Evolutionary conservation across 257 asterid genomes (phyloP).

Genomic region (Phtheirospermum japonicum): DNA sequence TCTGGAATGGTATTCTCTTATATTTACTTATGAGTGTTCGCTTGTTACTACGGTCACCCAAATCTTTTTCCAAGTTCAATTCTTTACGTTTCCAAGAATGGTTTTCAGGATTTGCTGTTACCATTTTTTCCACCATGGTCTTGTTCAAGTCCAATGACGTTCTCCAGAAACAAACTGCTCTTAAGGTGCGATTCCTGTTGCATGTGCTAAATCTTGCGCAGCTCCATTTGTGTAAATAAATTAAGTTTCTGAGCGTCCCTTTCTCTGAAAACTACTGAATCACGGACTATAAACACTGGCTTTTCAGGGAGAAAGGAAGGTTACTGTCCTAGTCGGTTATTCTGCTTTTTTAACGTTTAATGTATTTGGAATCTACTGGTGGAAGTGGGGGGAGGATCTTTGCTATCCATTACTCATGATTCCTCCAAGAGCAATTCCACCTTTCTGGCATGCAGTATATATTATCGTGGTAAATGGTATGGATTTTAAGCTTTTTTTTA

Average conservation of each 20-base stretch:
- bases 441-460: conserved; percentile 88
- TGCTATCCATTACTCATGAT: conserved; percentile 70
- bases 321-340: conserved; percentile 58
- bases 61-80: conserved; percentile 1
- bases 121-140: conserved; percentile 72
- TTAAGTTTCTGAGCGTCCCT: conserved; percentile 8
- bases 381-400: conserved; percentile 62
- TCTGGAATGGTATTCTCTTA: background rate
- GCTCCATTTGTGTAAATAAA: conserved; percentile 15
- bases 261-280: conserved; percentile 18
- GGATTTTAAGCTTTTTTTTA: conserved; percentile 25
- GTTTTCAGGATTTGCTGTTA: conserved; percentile 68
- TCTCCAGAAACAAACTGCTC: conserved; percentile 89
- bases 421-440: conserved; percentile 84
- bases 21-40: conserved; percentile 11
- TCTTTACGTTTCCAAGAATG: conserved; percentile 20
- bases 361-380: conserved; percentile 76
- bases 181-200: conserved; percentile 54
- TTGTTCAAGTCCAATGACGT: conserved; percentile 86
- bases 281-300: conserved; percentile 14
- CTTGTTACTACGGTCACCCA: conserved; percentile 4
- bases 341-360: conserved; percentile 57
- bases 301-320: conserved; percentile 87
- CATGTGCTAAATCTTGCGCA: conserved; percentile 23
- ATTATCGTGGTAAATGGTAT: conserved; percentile 78